Evolutionary conservation across 2,329 filamentous ascomycete species (phyloP).

Genomic region (Atkinsonella hypoxylon): DNA sequence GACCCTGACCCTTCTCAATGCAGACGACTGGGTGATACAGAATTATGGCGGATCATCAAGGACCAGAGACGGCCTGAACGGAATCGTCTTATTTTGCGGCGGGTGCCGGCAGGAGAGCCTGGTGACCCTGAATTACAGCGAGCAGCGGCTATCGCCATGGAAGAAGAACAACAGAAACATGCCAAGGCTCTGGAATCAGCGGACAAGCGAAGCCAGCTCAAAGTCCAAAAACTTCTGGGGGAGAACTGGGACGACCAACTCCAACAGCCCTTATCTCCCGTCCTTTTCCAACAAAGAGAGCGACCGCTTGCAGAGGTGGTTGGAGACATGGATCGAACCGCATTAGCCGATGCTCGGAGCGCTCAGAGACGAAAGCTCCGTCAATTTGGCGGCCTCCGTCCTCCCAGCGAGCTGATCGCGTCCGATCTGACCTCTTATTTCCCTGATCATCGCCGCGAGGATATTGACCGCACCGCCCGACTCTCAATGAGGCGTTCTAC

Average conservation of each 20-base stretch:
- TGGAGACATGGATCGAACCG: slow-evolving; percentile 45
- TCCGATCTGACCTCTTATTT: slow-evolving; percentile 96
- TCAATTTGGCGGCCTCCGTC: slow-evolving; percentile 82
- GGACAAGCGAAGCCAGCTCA: slow-evolving; percentile 71
- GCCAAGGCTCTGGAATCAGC: slow-evolving; percentile 47
- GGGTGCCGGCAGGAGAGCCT: slow-evolving; percentile 85
- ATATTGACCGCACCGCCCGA: slow-evolving; percentile 90
- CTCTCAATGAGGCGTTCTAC: slow-evolving; percentile 85
- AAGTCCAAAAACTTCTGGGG: slow-evolving; percentile 80
- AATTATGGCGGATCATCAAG: slow-evolving; percentile 83
- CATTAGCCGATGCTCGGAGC: slow-evolving; percentile 33
- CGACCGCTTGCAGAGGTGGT: slow-evolving; percentile 44
- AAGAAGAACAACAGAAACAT: slow-evolving; percentile 70
- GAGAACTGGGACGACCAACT: slow-evolving; percentile 72
- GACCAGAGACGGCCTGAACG: slow-evolving; percentile 76
- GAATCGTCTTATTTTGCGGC: slow-evolving; percentile 79
- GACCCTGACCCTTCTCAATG: slow-evolving; percentile 75
- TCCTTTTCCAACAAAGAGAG: slow-evolving; percentile 59
- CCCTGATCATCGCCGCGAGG: slow-evolving; percentile 84
- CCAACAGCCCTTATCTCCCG: slow-evolving; percentile 77
- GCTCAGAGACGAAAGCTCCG: slow-evolving; percentile 45
- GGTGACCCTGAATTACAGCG: slow-evolving; percentile 76
- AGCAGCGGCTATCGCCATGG: slow-evolving; percentile 77
- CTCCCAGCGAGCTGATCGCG: slow-evolving; percentile 93
- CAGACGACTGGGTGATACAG: slow-evolving; percentile 71